Base-by-base conservation (phyloP, 2,329 filamentous ascomycete genomes). In the Trichoderma sp. region DNA sequence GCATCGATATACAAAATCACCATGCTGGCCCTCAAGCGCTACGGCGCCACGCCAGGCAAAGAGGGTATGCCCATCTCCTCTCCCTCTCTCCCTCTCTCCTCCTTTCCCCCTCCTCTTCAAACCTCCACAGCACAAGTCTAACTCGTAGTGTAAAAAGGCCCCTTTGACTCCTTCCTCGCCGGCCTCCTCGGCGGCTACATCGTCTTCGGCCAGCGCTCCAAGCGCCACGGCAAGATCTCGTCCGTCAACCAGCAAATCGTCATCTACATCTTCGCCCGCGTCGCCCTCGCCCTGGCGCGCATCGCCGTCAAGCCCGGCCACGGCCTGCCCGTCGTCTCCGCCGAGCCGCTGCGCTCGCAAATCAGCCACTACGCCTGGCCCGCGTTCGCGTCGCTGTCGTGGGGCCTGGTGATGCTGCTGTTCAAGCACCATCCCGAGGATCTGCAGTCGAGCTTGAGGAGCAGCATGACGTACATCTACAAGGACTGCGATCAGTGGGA, bases 401-500 rank as follows among this genome's bases (percentile, higher is more conserved):
- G 95, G 95, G 95, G 90, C 5, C 82, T 88, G 73, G 93, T 99
- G 69, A 99, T 99, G 95, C 92, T 94, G 80, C 79, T 99, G 67
- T 99, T 97, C 82, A 86, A 91, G 72, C 91, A 90, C 85, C 89
- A 98, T 80, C 93, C 95, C 5, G 92, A 96, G 72, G 92, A 91
- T 64, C 85, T 99, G 74, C 95, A 97, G 83, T 87, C 89, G 67
- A 97, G 93, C 77, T 79, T 99, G 82, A 86, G 92, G 76, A 93
- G 88, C 79, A 97, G 93, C 81, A 99, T 99, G 95, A 91, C 87
- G 72, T 99, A 99, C 75, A 97, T 99, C 82, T 99, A 94, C 76
- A 84, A 87, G 66, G 90, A 98, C 77, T 92, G 91, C 69, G 90
- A 97, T 73, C 84, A 90, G 66, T 99, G 94, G 92, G 90, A 96